Conservation (phyloP, 805 yeast genomes). For the Kodamaea fukazawae region DNA sequence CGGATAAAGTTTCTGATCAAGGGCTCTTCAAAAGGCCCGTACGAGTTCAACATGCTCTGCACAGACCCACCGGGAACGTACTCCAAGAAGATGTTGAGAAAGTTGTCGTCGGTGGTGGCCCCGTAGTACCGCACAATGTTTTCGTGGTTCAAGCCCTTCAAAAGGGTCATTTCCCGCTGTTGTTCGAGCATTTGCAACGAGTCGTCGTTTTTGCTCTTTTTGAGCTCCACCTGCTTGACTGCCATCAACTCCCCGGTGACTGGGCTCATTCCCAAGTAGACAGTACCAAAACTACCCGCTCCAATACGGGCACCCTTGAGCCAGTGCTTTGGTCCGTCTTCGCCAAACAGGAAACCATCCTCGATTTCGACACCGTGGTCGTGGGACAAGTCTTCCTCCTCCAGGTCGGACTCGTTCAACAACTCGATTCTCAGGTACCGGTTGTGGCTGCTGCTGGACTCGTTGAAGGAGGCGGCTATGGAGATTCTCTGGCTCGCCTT, state of each 20-base stretch:
- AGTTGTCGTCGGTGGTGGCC: constrained; percentile 68
- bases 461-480: constrained; percentile 30
- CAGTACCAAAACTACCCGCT: constrained; percentile 92
- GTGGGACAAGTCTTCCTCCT: constrained; percentile 16
- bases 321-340: constrained; percentile 76
- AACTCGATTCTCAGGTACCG: constrained; percentile 48
- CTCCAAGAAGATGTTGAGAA: constrained; percentile 69
- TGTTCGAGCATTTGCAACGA: constrained; percentile 67
- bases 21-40: constrained; percentile 80
- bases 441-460: constrained; percentile 21
- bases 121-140: constrained; percentile 93
- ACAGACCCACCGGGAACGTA: constrained; percentile 47
- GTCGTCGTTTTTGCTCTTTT: constrained; percentile 30
- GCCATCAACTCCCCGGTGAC: constrained; percentile 95
- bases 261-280: constrained; percentile 87
- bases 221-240: constrained; percentile 84
- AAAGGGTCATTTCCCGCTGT: constrained; percentile 73
- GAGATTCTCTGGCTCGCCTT: constrained; percentile 20
- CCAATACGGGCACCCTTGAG: constrained; percentile 91
- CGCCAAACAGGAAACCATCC: constrained; percentile 42
- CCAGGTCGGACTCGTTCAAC: constrained; percentile 37
- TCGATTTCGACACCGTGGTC: constrained; percentile 32
- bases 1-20: constrained; percentile 66
- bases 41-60: constrained; percentile 64
- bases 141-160: constrained; percentile 80